Percentiles rank a stretch among this genome's conserved stretches.
These are phyloP conservation scores for Claviceps quebecensis DNA, from an alignment of 2,329 filamentous ascomycete species.

Conservation along the genomic window DNA sequence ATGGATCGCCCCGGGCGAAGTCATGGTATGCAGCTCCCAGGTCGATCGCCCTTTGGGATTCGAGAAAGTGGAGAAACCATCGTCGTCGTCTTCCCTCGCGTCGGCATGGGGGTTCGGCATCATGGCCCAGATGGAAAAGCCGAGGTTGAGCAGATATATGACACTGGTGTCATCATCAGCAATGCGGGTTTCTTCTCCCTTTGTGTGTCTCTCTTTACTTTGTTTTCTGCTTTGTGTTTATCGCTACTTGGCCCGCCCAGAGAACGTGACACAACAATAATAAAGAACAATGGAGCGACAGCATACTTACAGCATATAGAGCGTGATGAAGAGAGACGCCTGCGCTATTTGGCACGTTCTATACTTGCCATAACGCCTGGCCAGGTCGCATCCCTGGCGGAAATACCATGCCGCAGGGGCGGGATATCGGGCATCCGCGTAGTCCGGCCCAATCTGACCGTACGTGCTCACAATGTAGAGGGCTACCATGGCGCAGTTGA, in stretches of 20 bases:
- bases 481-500: slow-evolving; percentile 42
- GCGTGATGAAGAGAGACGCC: slow-evolving; percentile 47
- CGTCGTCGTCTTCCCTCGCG: slow-evolving; percentile 26
- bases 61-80: slow-evolving; percentile 23
- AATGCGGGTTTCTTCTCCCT: background rate
- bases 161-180: slow-evolving; percentile 23
- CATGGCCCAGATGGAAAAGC: slow-evolving; percentile 44
- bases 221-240: background rate
- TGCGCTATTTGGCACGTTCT: slow-evolving; percentile 56
- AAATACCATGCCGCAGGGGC: slow-evolving; percentile 63
- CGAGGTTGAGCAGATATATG: slow-evolving; percentile 46
- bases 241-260: background rate
- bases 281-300: background rate
- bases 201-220: too few species aligned
- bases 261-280: background rate
- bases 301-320: slow-evolving; percentile 52
- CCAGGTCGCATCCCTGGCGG: slow-evolving; percentile 51
- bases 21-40: slow-evolving; percentile 46
- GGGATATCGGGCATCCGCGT: slow-evolving; percentile 48
- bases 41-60: slow-evolving; percentile 28
- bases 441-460: slow-evolving; percentile 61
- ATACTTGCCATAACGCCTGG: slow-evolving; percentile 36
- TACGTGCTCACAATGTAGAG: slow-evolving; percentile 54
- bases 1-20: slow-evolving; percentile 17
- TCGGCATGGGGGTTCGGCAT: slow-evolving; percentile 41